Evolutionary conservation across 306 rosid species (phyloP), one percentile per base, ranked within the genome.

Genomic region (Vicia villosa): DNA sequence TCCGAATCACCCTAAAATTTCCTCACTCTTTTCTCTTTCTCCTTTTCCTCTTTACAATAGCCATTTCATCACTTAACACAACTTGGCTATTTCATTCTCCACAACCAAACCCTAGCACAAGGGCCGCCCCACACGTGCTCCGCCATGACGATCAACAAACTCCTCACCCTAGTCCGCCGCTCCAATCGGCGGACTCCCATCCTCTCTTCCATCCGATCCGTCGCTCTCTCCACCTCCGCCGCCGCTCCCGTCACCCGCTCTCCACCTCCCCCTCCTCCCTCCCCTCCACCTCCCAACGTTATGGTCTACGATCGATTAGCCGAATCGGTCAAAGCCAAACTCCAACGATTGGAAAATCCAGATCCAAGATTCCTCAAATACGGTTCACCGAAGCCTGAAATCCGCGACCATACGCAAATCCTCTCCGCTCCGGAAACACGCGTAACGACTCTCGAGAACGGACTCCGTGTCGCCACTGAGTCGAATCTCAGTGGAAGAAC

Each of bases 301-400:
- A 94, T 94, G 98, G 76, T 94, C 89, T 94, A 90, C 85, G 98
- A 94, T 62, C 97, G 90, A 37, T 81, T 85, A 20, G 92, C 96
- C 0, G 98, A 90, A 79, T 80, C 86, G 13, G 88, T 94, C 22
- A 94, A 94, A 24, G 49, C 79, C 0, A 88, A 88, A 83, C 81
- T 94, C 79, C 80, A 66, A 36, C 83, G 81, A 68, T 90, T 94
- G 0, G 95, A 90, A 17, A 87, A 88, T 22, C 96, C 96, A 1
- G 98, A 94, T 77, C 96, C 92, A 0, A 79, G 98, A 4, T 94
- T 94, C 79, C 97, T 94, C 41, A 88, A 87, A 57, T 74, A 90
- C 77, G 98, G 98, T 8, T 90, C 96, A 6, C 98, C 98, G 14
- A 84, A 67, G 14, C 98, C 97, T 20, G 69, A 70, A 14, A 36